Evolutionary conservation across 2,329 filamentous ascomycete species (phyloP).

Genomic region (Hansfordia pulvinata): DNA sequence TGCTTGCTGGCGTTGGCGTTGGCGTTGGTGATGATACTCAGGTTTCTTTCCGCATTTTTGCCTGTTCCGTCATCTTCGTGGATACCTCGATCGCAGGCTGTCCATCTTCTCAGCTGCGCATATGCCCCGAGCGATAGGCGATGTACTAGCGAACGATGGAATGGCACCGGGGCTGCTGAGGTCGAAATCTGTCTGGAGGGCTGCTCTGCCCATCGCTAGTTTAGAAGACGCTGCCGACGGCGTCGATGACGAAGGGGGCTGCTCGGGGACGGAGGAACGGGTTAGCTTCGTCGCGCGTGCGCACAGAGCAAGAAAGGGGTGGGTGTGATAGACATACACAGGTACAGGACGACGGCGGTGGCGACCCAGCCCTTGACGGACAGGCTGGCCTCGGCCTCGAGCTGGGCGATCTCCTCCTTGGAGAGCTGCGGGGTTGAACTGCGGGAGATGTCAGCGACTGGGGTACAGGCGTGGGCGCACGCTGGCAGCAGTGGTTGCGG

Average conservation of each 20-base stretch:
- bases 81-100: no score
- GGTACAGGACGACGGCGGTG: slow-evolving; percentile 56
- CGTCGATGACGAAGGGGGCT: slow-evolving; percentile 48
- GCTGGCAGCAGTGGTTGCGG: no score
- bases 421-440: slow-evolving; percentile 59
- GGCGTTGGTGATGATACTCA: no score
- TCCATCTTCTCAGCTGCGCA: no score
- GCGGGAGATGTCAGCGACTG: no score
- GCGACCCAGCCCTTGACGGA: slow-evolving; percentile 55
- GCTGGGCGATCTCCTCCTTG: slow-evolving; percentile 54
- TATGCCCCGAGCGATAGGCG: no score
- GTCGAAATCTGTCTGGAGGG: neutral
- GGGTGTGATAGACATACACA: slow-evolving; percentile 45
- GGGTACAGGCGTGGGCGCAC: neutral
- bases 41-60: no score
- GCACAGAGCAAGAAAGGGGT: neutral
- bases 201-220: neutral
- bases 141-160: no score
- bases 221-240: slow-evolving; percentile 25
- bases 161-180: no score
- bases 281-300: neutral
- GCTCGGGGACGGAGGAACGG: neutral
- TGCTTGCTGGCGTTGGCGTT: no score
- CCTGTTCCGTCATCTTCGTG: no score
- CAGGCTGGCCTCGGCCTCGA: slow-evolving; percentile 53